Base-by-base conservation (phyloP, 345 rosid species). In the Toxicodendron radicans region DNA sequence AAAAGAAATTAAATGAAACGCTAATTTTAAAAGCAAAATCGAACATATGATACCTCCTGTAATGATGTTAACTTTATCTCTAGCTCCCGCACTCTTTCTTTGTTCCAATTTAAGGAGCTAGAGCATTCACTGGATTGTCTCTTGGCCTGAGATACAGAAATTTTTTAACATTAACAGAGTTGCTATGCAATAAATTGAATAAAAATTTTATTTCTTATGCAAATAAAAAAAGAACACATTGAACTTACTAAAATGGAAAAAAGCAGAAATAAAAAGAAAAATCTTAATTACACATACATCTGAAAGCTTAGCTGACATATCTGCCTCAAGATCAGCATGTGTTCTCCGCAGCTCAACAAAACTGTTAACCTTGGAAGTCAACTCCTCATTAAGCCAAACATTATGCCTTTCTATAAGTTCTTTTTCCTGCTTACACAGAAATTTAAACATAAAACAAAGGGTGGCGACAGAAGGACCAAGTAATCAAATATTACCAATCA, bases 391-490 rank as follows among this genome's bases (percentile, higher is more conserved):
- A 69, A 95, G 90, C 99, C 99, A 95, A 23, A 76, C 66, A 79
- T 94, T 93, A 79, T 95, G 99, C 80, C 91, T 88, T 80, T 90
- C 91, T 49, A 86, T 78, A 73, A 95, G 94, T 70, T 95, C 99
- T 81, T 95, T 95, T 87, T 89, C 99, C 98, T 94, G 80, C 58
- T 59, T 74, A 74, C 68, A 83, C 70, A 75, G 73, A 72, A 80
- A 49, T 74, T 56, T 8, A 45, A n/a, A 48, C 32, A 20, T 41
- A 21, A 70, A 74, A 72, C 24, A 33, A 35, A 21, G 7, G 38
- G 13, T 57, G 49, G 35, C 68, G 32, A 65, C 65, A 61, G 56
- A 14, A 53, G 41, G 30, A 30, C 73, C 10, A 56, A 35, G 17
- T 32, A 4, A 30, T 62, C 27, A 7, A 13, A 73, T 21, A 45